phyloP scores from a whole-genome alignment of 2,329 filamentous ascomycete genomes.

The Monosporascus sp. region DNA sequence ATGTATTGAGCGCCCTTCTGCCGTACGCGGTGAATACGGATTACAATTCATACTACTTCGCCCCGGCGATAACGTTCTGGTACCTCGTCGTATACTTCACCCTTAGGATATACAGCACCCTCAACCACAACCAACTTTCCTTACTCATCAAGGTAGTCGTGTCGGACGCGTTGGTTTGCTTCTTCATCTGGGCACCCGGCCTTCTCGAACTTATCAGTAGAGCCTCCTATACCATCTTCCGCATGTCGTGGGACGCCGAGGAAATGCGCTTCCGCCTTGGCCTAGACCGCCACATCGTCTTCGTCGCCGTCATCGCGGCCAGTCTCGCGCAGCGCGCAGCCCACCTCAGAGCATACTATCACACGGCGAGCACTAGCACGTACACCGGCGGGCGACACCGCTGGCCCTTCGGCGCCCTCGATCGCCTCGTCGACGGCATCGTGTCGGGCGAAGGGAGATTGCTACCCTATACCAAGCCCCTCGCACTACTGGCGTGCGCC shows the following conservation, averaged over 20 bases:
- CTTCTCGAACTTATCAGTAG: constrained; percentile 36
- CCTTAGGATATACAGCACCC: constrained; percentile 34
- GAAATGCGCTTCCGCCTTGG: constrained; percentile 46
- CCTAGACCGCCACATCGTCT: constrained; percentile 51
- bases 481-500: constrained; percentile 8
- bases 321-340: constrained; percentile 31
- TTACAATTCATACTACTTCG: constrained; percentile 55
- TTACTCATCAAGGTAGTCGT: constrained; percentile 43
- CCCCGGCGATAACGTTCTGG: constrained; percentile 56
- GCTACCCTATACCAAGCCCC: background rate
- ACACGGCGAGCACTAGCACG: background rate
- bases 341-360: constrained; percentile 11
- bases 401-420: constrained; percentile 3
- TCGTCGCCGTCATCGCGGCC: constrained; percentile 48
- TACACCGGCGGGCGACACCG: constrained; percentile 9
- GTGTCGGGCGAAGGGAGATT: background rate
- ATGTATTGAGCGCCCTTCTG: constrained; percentile 48
- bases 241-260: constrained; percentile 41
- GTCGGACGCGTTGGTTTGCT: constrained; percentile 34
- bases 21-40: constrained; percentile 51
- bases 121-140: constrained; percentile 37
- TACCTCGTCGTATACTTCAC: constrained; percentile 53
- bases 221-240: constrained; percentile 35
- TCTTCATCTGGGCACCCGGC: constrained; percentile 28
- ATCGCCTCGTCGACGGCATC: constrained; percentile 5